These are phyloP conservation scores for Aphanomyces stellatus DNA, from an alignment of 352 stramenopile genomes.

Conservation along the genomic window DNA sequence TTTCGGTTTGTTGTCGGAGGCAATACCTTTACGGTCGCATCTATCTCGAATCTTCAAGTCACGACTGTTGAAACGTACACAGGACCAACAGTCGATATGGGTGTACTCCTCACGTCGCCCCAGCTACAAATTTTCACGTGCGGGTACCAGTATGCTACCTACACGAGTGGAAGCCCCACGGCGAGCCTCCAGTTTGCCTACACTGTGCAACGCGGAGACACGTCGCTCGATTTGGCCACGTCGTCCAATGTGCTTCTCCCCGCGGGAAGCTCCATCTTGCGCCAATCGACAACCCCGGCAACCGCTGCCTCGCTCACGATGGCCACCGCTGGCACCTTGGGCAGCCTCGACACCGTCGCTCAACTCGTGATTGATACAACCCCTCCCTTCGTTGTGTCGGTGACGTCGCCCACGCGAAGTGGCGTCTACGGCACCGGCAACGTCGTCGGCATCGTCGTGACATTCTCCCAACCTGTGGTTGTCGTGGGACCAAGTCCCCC, in stretches of 20 bases:
- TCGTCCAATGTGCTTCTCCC: constrained; percentile 39
- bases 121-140: background rate
- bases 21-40: background rate
- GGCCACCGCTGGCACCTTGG: constrained; percentile 40
- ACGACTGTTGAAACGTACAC: constrained; percentile 1
- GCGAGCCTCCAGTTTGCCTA: constrained; percentile 53
- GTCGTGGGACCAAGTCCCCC: background rate
- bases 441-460: constrained; percentile 36
- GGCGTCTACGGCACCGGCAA: constrained; percentile 54
- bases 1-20: background rate
- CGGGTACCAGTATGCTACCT: constrained; percentile 29
- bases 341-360: constrained; percentile 55
- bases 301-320: constrained; percentile 43
- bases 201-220: constrained; percentile 61
- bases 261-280: constrained; percentile 48
- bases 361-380: constrained; percentile 69
- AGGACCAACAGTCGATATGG: background rate
- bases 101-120: background rate
- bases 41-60: background rate
- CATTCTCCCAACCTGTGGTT: constrained; percentile 43
- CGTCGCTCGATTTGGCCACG: constrained; percentile 46
- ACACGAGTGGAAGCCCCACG: constrained; percentile 41
- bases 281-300: constrained; percentile 36
- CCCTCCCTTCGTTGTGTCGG: constrained; percentile 33
- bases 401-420: constrained; percentile 32